phyloP scores from a whole-genome alignment of 2,329 filamentous ascomycete genomes.

The Trichophyton benhamiae region DNA sequence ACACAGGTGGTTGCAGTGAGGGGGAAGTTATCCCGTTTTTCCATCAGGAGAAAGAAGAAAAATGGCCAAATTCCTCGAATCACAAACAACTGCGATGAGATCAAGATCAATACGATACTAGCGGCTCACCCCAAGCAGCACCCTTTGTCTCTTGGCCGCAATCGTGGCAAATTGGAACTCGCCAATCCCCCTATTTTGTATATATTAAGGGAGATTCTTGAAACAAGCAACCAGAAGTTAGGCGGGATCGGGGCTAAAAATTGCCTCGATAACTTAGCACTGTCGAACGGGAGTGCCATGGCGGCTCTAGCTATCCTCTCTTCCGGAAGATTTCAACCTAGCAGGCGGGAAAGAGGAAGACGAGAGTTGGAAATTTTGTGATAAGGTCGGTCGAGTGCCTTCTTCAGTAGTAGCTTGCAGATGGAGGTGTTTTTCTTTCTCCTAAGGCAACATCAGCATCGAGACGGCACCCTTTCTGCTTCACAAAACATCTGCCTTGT shows the following conservation, averaged over 20 bases:
- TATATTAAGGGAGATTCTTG: background rate
- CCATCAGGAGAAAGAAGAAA: background rate
- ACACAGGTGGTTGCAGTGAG: background rate
- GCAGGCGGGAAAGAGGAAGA: background rate
- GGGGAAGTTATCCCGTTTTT: background rate
- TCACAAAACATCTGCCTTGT: background rate
- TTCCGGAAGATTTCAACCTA: background rate
- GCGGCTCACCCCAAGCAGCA: background rate
- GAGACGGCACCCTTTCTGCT: background rate
- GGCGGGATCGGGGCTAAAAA: background rate
- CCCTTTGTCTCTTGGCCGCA: background rate
- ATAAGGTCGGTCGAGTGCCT: background rate
- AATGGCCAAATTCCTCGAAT: background rate
- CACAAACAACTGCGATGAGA: background rate
- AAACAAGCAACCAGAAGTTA: background rate
- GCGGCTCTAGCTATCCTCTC: background rate
- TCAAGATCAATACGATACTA: background rate
- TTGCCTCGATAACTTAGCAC: background rate
- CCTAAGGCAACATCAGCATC: background rate
- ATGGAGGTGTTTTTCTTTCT: background rate
- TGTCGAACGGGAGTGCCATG: background rate
- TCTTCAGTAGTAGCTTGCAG: background rate
- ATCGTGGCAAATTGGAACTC: constrained; percentile 4
- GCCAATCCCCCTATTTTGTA: background rate
- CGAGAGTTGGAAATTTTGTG: background rate